A percentile compares a stretch with the other conserved stretches of the same genome.
phyloP scores from a whole-genome alignment of 1,284 basidiomycete species.

The Tilletia caries region DNA sequence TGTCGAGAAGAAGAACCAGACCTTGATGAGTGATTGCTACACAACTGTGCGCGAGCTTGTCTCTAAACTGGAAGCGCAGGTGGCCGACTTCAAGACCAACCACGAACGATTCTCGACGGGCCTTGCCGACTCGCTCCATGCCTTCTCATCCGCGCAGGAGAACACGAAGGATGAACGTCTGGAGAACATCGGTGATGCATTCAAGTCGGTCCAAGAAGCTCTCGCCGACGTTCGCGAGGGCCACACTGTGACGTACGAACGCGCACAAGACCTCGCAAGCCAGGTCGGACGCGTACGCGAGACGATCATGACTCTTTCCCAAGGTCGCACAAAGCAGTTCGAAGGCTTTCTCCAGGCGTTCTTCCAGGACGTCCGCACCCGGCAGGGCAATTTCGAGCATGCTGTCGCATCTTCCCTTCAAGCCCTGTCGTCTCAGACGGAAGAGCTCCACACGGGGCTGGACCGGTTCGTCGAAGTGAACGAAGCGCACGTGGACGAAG shows the following conservation, averaged over 20 bases:
- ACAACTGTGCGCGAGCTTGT: conserved; percentile 62
- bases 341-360: background rate
- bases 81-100: conserved; percentile 65
- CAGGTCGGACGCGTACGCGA: too few relatives aligned
- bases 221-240: too few relatives aligned
- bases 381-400: background rate
- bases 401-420: background rate
- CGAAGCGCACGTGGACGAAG: background rate
- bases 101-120: conserved; percentile 61
- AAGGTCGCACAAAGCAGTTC: background rate
- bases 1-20: conserved; percentile 67
- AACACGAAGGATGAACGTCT: too few relatives aligned
- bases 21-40: conserved; percentile 65
- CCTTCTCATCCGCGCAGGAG: conserved; percentile 55
- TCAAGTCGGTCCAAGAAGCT: too few relatives aligned
- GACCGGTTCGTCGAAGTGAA: background rate
- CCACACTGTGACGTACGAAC: too few relatives aligned
- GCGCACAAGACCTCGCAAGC: too few relatives aligned
- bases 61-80: conserved; percentile 61
- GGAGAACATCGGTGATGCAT: too few relatives aligned
- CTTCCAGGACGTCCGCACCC: background rate
- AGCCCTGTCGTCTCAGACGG: background rate
- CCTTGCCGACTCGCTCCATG: conserved; percentile 52
- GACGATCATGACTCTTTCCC: too few relatives aligned
- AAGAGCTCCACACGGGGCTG: background rate